Conservation (phyloP, 129 eudicot species). For the Arctium lappa region DNA sequence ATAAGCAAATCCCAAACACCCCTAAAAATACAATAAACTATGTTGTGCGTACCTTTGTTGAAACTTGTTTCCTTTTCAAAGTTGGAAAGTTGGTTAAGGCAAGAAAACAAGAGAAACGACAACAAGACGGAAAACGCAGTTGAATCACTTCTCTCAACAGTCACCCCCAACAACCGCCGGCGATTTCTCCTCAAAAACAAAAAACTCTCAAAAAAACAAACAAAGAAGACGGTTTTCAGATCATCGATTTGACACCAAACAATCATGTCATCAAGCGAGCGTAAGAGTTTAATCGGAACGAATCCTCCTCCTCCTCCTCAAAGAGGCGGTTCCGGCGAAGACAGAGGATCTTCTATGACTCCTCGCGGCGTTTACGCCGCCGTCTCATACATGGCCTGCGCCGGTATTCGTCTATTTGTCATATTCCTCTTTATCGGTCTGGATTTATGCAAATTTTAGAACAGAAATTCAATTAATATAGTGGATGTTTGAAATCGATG, state of each 20-base stretch:
- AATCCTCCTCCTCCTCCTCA: constrained; percentile 22
- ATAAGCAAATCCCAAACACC: too few species aligned
- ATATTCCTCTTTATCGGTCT: not conserved
- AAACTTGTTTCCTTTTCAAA: not conserved
- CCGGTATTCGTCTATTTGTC: constrained; percentile 44
- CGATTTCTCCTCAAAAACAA: not conserved
- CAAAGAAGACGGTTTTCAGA: not conserved
- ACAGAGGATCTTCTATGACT: constrained; percentile 77
- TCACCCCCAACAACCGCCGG: not conserved
- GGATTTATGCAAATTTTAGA: not conserved
- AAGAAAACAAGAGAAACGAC: not conserved
- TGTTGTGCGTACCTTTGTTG: not conserved
- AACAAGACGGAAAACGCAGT: not conserved
- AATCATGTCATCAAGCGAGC: not conserved
- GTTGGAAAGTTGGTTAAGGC: not conserved
- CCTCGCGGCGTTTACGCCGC: constrained; percentile 90
- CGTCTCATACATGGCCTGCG: constrained; percentile 87
- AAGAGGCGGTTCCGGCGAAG: constrained; percentile 37
- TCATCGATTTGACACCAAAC: not conserved
- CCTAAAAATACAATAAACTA: too few species aligned
- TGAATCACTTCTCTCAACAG: not conserved
- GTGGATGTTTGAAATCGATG: not conserved
- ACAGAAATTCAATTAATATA: not conserved
- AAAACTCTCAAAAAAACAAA: too few species aligned
- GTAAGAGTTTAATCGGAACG: not conserved